Percentiles rank a stretch among this genome's conserved stretches.
phyloP scores from a whole-genome alignment of 1,284 basidiomycete species.

The Leucoagaricus sp. region DNA sequence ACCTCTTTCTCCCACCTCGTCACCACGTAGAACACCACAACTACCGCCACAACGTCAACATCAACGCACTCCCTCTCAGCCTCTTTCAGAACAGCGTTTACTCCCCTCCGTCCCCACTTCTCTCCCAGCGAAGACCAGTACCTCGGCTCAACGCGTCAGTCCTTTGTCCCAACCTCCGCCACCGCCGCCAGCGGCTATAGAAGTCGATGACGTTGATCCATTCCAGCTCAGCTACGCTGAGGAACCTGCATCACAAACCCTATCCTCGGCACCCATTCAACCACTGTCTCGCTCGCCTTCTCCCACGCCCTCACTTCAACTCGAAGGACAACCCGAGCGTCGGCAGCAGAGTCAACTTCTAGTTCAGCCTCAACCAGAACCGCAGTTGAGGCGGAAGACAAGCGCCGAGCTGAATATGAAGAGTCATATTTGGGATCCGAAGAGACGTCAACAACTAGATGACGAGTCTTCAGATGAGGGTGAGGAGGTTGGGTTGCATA shows the following conservation, averaged over 20 bases:
- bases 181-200: constrained; percentile 27
- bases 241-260: constrained; percentile 13
- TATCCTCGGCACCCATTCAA: not conserved
- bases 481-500: constrained; percentile 10
- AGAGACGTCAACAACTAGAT: constrained; percentile 19
- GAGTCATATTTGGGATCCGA: constrained; percentile 32
- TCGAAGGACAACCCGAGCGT: not conserved
- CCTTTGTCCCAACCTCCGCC: too few species aligned
- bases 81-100: not conserved
- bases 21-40: constrained; percentile 3
- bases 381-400: constrained; percentile 29
- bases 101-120: not conserved
- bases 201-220: constrained; percentile 40
- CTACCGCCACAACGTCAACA: constrained; percentile 12
- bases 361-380: not conserved
- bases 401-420: constrained; percentile 44
- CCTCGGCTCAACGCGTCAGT: constrained; percentile 9
- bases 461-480: constrained; percentile 18
- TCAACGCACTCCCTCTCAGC: constrained; percentile 1
- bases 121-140: not conserved
- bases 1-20: constrained; percentile 23
- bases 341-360: constrained; percentile 3
- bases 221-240: constrained; percentile 34
- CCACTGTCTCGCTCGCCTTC: constrained; percentile 1
- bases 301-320: constrained; percentile 8